Percentiles rank a stretch among this genome's conserved stretches.
These are phyloP conservation scores for Tolypocladium paradoxum DNA, from an alignment of 2,329 filamentous ascomycete species.

Conservation along the genomic window DNA sequence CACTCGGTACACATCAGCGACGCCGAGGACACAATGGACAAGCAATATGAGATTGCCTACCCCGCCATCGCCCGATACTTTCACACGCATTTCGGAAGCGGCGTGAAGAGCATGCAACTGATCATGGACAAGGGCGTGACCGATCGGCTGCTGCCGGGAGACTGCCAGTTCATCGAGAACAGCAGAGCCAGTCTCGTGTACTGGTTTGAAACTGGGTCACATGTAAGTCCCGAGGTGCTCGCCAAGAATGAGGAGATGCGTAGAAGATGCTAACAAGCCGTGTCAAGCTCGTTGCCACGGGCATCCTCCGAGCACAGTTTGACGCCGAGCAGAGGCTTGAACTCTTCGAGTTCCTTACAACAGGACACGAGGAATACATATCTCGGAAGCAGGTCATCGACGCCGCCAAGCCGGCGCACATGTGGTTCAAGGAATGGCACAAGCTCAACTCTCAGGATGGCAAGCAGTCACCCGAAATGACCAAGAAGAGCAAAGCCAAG, in stretches of 20 bases:
- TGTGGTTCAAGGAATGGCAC: conserved; percentile 57
- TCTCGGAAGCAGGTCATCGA: conserved; percentile 56
- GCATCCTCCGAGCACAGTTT: conserved; percentile 68
- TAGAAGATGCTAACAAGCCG: conserved; percentile 13
- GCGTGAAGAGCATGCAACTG: conserved; percentile 76
- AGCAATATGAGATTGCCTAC: conserved; percentile 78
- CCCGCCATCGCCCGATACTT: conserved; percentile 82
- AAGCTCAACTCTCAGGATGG: conserved; percentile 45
- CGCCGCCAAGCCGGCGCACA: conserved; percentile 49
- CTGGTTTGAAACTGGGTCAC: conserved; percentile 75
- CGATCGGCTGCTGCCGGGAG: conserved; percentile 47
- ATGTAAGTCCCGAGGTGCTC: conserved; percentile 42
- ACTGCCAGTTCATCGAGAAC: conserved; percentile 66
- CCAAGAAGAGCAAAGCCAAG: conserved; percentile 52
- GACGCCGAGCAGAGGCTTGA: conserved; percentile 73
- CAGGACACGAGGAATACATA: conserved; percentile 72
- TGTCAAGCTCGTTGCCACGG: conserved; percentile 63
- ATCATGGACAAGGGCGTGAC: conserved; percentile 58
- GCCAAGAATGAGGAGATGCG: not conserved
- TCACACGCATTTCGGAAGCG: conserved; percentile 77
- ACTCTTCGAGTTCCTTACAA: conserved; percentile 70
- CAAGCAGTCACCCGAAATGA: conserved; percentile 55
- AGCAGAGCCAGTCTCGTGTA: conserved; percentile 72
- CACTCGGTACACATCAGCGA: conserved; percentile 54
- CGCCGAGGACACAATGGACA: conserved; percentile 49